Evolutionary conservation across 805 yeast genomes (phyloP).

Genomic region (Candida michaelii): DNA sequence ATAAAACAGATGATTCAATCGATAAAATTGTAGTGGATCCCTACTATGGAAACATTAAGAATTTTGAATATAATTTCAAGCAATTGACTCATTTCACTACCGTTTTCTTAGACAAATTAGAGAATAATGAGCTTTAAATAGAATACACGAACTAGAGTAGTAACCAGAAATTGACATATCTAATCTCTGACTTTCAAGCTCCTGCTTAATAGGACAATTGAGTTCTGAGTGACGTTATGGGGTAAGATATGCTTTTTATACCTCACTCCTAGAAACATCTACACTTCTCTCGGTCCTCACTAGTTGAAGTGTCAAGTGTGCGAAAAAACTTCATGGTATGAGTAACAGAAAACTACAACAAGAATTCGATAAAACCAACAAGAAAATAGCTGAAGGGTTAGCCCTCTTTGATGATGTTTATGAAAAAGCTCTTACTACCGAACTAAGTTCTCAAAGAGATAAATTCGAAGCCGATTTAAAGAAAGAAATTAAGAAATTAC

Average conservation of each 20-base stretch:
- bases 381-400: constrained; percentile 87
- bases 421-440: constrained; percentile 79
- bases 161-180: no score
- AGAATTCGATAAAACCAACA: constrained; percentile 92
- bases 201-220: no score
- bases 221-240: no score
- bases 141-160: no score
- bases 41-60: constrained; percentile 83
- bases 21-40: constrained; percentile 79
- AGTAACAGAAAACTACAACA: constrained; percentile 48
- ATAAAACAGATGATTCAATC: constrained; percentile 54
- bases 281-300: not conserved
- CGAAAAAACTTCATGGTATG: constrained; percentile 22
- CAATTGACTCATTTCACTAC: constrained; percentile 77
- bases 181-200: no score
- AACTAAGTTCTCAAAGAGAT: constrained; percentile 86
- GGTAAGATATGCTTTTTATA: no score
- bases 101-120: constrained; percentile 52
- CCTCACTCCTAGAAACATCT: no score
- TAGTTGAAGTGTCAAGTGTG: not conserved
- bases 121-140: not conserved
- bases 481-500: constrained; percentile 92
- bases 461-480: constrained; percentile 89
- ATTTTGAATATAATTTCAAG: constrained; percentile 75
- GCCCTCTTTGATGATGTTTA: constrained; percentile 80